Base-by-base conservation (phyloP, 225 moss, liverwort and hornwort species). In the Lunularia cruciata region DNA sequence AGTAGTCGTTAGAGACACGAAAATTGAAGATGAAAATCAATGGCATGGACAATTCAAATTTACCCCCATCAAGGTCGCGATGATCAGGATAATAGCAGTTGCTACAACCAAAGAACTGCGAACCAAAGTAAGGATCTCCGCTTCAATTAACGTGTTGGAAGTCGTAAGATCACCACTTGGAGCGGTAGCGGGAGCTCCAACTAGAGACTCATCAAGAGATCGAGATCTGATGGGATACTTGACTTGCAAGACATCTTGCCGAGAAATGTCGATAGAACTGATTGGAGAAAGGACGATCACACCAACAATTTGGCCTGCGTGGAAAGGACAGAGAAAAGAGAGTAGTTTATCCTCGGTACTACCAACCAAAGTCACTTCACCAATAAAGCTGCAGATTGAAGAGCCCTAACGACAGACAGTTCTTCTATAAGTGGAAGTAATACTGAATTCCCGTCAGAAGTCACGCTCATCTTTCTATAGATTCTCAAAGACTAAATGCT, bases 31-130 rank as follows among this genome's bases (percentile, higher is more conserved):
- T n/a, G n/a, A 4, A 16, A 52, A 11, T 31, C 0, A 61, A 40
- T 6, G 23, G 27, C 54, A 54, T 54, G 26, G 13, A 27, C 27
- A 8, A 54, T 13, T 16, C 3, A 57, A 28, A 35, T 67, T 76
- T 77, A 82, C 81, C 77, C 81, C 81, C 55, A 82, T 60, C 27
- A 73, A 65, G 26, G 56, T 39, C 36, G 81, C 59, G 20, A 82
- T 16, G 2, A 82, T 39, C 34, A 82, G 37, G 49, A 82, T 75
- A 13, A 82, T 37, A 13, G 36, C 7, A 8, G 66, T 67, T 38
- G 71, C 75, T 3, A 79, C 18, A 42, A 75, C 55, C 18, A 73
- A 27, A 1, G 79, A 79, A 28, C 49, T 58, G 37, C 71, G 58
- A 20, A 67, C n/a, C 45, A 79, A 55, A 4, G 4, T 35, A n/a